phyloP scores from a whole-genome alignment of 1,139 yeast species.

The Geotrichum fermentans region DNA sequence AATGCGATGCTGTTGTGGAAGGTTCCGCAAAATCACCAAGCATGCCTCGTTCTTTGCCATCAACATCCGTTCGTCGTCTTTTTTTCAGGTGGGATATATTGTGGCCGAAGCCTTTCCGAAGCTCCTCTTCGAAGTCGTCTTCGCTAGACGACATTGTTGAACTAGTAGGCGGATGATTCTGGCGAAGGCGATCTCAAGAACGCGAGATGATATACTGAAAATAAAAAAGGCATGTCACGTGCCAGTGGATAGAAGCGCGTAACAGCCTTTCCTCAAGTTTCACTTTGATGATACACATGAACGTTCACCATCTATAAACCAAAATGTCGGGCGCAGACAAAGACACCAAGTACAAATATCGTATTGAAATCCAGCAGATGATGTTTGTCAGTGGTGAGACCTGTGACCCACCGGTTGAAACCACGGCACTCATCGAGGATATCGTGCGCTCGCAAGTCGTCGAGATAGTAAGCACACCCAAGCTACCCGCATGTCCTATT shows the following conservation, averaged over 20 bases:
- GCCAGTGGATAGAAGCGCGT: too few relatives aligned
- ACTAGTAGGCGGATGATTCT: too few relatives aligned
- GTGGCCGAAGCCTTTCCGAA: constrained; percentile 9
- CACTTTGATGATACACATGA: too few relatives aligned
- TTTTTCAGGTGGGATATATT: neutral
- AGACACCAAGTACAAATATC: constrained; percentile 29
- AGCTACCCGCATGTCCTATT: neutral
- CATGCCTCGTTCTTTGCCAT: constrained; percentile 18
- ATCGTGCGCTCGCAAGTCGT: constrained; percentile 93
- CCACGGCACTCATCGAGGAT: constrained; percentile 88
- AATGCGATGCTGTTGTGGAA: neutral
- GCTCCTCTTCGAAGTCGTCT: constrained; percentile 12
- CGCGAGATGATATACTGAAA: too few relatives aligned
- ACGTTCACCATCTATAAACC: too few relatives aligned
- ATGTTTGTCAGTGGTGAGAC: constrained; percentile 97
- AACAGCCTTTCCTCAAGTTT: too few relatives aligned
- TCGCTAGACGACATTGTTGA: constrained; percentile 12
- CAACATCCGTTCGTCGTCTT: constrained; percentile 7
- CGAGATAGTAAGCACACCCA: constrained; percentile 48
- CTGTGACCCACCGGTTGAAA: constrained; percentile 87
- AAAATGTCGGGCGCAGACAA: neutral
- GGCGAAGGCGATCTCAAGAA: too few relatives aligned
- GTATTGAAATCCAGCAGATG: constrained; percentile 50
- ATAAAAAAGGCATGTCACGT: too few relatives aligned
- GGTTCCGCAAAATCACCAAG: constrained; percentile 15